Conservation (phyloP, 1,139 yeast species). For the Taiozyma onychis region DNA sequence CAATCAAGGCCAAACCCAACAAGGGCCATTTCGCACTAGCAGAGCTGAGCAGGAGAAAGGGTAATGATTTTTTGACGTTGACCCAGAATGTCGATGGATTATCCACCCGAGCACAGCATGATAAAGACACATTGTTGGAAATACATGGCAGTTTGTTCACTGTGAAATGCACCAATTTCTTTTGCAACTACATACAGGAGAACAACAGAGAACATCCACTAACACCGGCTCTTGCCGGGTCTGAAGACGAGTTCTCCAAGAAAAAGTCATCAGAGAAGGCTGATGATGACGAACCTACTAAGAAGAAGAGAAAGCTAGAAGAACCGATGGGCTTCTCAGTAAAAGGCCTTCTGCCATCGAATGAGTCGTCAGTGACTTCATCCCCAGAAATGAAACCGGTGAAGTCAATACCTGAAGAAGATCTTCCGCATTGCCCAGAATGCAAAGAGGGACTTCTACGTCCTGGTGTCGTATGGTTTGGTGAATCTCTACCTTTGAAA, state of each 20-base stretch:
- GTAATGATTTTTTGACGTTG: slow-evolving; percentile 46
- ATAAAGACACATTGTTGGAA: slow-evolving; percentile 45
- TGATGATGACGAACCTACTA: slow-evolving; percentile 3
- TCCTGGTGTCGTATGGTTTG: slow-evolving; percentile 94
- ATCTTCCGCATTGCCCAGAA: slow-evolving; percentile 72
- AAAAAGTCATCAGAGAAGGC: slow-evolving; percentile 24
- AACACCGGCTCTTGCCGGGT: slow-evolving; percentile 46
- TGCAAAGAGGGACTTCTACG: slow-evolving; percentile 59
- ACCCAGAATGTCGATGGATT: slow-evolving; percentile 85
- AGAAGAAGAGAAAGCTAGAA: slow-evolving; percentile 13
- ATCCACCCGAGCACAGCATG: slow-evolving; percentile 60
- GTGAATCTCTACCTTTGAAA: slow-evolving; percentile 68
- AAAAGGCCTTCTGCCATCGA: slow-evolving; percentile 5
- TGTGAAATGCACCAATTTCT: slow-evolving; percentile 68
- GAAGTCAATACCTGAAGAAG: slow-evolving; percentile 39
- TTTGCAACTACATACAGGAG: slow-evolving; percentile 55
- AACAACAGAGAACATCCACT: slow-evolving; percentile 56
- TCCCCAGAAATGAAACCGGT: slow-evolving; percentile 47
- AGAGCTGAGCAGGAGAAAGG: slow-evolving; percentile 37
- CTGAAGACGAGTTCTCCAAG: slow-evolving; percentile 22
- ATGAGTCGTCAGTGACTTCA: slow-evolving; percentile 13
- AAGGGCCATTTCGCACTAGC: slow-evolving; percentile 68
- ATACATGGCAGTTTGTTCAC: slow-evolving; percentile 77
- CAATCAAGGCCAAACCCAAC: slow-evolving; percentile 66
- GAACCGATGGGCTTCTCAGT: slow-evolving; percentile 10